Conservation (phyloP, 163 green algal species). For the Trebouxiophyceae sp. region DNA sequence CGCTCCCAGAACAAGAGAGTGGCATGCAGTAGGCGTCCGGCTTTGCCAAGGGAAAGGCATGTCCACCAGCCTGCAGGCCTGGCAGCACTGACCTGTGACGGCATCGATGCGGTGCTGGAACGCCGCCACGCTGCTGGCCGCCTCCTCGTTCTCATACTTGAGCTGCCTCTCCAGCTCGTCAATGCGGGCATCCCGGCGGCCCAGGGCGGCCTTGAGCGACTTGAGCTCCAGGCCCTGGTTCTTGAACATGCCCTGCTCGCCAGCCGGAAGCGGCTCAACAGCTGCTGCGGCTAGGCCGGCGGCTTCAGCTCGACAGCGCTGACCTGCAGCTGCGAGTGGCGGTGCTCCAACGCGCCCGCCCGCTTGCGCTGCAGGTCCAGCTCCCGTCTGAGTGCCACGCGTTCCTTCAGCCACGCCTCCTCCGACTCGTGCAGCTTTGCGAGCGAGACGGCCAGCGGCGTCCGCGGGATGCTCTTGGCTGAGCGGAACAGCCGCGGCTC, state of each 20-base stretch:
- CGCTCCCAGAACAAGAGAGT: too few species aligned
- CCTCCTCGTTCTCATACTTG: neutral
- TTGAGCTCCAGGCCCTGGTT: neutral
- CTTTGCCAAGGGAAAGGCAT: too few species aligned
- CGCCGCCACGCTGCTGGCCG: neutral
- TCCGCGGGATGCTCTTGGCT: slow-evolving; percentile 1
- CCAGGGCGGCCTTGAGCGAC: neutral
- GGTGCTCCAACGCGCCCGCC: neutral
- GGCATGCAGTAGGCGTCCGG: too few species aligned
- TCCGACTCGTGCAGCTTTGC: neutral
- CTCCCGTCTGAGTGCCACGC: neutral
- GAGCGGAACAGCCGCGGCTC: too few species aligned
- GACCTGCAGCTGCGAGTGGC: neutral
- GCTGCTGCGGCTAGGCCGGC: too few species aligned
- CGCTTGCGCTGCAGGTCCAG: neutral
- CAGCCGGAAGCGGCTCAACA: neutral
- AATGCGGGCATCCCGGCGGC: neutral
- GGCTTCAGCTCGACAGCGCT: too few species aligned
- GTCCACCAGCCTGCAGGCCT: too few species aligned
- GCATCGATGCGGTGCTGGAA: neutral
- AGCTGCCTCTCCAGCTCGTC: neutral
- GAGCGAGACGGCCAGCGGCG: neutral
- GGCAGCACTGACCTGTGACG: neutral
- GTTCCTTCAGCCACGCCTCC: neutral
- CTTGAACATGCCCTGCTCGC: neutral